Evolutionary conservation across 495 filamentous ascomycete species (phyloP).

Genomic region (Pseudevernia furfuracea): DNA sequence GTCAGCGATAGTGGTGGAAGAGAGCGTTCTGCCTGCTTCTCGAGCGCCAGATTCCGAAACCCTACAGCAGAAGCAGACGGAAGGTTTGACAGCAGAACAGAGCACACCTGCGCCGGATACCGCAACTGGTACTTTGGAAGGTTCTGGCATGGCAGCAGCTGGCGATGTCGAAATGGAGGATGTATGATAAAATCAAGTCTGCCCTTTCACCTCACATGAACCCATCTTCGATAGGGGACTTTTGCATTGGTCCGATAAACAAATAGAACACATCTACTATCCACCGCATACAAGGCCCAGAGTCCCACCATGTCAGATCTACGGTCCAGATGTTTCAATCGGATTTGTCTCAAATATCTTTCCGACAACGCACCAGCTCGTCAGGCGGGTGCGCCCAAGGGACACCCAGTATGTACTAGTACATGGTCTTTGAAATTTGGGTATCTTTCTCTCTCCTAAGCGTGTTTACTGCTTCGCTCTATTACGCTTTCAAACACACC

Average conservation of each 20-base stretch:
- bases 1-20: not conserved
- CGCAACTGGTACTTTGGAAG: not conserved
- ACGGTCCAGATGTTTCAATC: not conserved
- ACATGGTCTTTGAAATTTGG: no score
- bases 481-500: not conserved
- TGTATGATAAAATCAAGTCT: not conserved
- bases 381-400: not conserved
- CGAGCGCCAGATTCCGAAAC: not conserved
- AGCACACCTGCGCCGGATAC: not conserved
- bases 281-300: not conserved
- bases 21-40: not conserved
- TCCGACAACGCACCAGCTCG: not conserved
- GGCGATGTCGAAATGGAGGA: slow-evolving; percentile 11
- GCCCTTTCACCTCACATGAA: not conserved
- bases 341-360: not conserved
- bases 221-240: not conserved
- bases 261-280: no score
- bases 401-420: no score
- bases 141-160: not conserved
- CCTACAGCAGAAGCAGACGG: not conserved
- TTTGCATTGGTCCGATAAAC: no score
- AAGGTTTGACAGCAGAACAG: not conserved
- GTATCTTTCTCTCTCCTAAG: no score
- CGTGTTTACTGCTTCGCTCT: not conserved
- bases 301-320: not conserved